phyloP scores from a whole-genome alignment of 169 alveolate species.

The Blepharisma undulans region DNA sequence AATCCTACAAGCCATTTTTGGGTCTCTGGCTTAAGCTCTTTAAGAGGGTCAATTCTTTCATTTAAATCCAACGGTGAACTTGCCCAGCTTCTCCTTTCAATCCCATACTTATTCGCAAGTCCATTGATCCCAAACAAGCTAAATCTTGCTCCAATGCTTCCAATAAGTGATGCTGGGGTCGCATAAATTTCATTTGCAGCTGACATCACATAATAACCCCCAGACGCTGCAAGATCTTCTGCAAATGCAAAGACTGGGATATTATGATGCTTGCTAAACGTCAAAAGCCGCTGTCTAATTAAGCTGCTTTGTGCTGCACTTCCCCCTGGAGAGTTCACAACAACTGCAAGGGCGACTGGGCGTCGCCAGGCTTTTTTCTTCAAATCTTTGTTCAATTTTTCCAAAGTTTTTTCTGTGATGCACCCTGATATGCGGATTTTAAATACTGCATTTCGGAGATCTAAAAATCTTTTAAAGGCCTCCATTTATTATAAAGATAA shows the following conservation, averaged over 20 bases:
- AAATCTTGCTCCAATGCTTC: constrained; percentile 49
- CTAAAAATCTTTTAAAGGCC: neutral
- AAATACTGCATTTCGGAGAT: neutral
- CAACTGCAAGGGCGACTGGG: constrained; percentile 52
- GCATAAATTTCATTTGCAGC: constrained; percentile 42
- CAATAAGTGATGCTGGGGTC: constrained; percentile 20
- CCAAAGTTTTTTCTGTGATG: constrained; percentile 6
- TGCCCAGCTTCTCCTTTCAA: constrained; percentile 34
- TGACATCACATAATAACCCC: constrained; percentile 45
- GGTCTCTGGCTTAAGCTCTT: constrained; percentile 11
- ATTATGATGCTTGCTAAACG: constrained; percentile 1
- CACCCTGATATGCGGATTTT: constrained; percentile 22
- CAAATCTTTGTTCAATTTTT: neutral
- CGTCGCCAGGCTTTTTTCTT: neutral
- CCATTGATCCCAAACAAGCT: constrained; percentile 28
- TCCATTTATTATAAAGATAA: constrained; percentile 20
- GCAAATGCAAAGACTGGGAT: constrained; percentile 47
- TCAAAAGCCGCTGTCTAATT: neutral
- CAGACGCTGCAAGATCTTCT: constrained; percentile 47
- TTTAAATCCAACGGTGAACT: constrained; percentile 30
- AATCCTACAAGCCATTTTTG: constrained; percentile 18
- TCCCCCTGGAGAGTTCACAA: constrained; percentile 54
- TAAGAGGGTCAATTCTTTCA: constrained; percentile 41
- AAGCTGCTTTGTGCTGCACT: constrained; percentile 48
- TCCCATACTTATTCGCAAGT: constrained; percentile 24